Evolutionary conservation across 164 flowering plant genomes (phyloP).

Genomic region (Tetrastigma voinierianum): DNA sequence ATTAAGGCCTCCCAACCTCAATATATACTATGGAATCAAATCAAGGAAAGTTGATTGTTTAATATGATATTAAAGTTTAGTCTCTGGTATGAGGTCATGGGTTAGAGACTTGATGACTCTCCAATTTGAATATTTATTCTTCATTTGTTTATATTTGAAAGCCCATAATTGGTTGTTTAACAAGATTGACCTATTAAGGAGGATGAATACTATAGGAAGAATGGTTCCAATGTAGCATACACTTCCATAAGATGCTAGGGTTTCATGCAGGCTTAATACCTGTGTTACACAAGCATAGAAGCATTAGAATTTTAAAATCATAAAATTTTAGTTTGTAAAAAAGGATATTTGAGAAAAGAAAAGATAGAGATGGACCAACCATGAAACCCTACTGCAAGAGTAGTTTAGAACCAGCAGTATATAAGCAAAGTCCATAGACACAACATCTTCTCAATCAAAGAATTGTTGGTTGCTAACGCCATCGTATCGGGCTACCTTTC

Average conservation of each 20-base stretch:
- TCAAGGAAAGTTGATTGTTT: too few species aligned
- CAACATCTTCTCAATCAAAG: conserved; percentile 44
- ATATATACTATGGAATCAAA: too few species aligned
- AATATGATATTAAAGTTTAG: too few species aligned
- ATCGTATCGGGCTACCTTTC: conserved; percentile 74
- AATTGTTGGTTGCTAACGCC: too few species aligned
- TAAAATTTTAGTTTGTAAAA: background rate
- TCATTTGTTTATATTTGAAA: too few species aligned
- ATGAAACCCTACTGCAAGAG: conserved; percentile 80
- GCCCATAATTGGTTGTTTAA: too few species aligned
- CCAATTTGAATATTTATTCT: too few species aligned
- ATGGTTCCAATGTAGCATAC: too few species aligned
- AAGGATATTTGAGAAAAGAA: background rate
- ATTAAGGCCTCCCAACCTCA: too few species aligned
- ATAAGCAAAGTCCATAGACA: conserved; percentile 52
- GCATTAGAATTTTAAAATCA: background rate
- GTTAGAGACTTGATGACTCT: too few species aligned
- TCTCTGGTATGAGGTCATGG: too few species aligned
- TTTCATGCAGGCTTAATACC: conserved; percentile 86
- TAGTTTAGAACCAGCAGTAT: conserved; percentile 71
- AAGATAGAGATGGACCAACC: conserved; percentile 44
- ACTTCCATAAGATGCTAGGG: conserved; percentile 67
- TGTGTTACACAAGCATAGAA: conserved; percentile 21
- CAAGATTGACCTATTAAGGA: too few species aligned
- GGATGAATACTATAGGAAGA: conserved; percentile 57